Evolutionary conservation across 2,329 filamentous ascomycete genomes (phyloP).

Genomic region (Ophiostoma pallidulum): DNA sequence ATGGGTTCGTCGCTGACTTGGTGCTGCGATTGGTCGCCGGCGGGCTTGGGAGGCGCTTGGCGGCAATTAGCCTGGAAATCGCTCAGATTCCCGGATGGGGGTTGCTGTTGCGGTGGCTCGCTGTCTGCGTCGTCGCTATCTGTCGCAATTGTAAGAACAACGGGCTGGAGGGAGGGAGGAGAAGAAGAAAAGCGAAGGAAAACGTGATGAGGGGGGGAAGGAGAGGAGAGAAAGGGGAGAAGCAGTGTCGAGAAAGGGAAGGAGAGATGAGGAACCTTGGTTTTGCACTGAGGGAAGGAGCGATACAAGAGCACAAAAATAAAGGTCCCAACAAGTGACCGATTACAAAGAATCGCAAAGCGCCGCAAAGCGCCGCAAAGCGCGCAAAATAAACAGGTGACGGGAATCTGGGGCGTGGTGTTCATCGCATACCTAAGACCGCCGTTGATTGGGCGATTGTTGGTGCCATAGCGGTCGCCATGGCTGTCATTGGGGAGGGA

Average conservation of each 20-base stretch:
- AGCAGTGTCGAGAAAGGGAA: neutral
- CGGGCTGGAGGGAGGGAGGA: too few relatives aligned
- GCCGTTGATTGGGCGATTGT: constrained; percentile 22
- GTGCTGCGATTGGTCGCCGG: constrained; percentile 7
- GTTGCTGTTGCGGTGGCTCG: constrained; percentile 12
- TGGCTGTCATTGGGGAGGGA: constrained; percentile 20
- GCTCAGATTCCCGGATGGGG: neutral
- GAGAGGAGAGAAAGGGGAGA: neutral
- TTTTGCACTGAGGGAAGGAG: neutral
- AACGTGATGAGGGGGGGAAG: neutral
- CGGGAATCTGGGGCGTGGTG: neutral
- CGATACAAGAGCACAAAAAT: neutral
- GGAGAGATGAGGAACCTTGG: neutral
- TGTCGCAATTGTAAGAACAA: constrained; percentile 2
- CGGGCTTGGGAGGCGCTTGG: neutral
- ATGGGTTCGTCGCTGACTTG: neutral
- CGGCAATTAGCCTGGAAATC: constrained; percentile 1
- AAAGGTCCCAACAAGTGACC: too few relatives aligned
- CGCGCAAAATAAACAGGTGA: constrained; percentile 6
- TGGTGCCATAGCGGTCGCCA: constrained; percentile 22
- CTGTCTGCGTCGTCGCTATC: constrained; percentile 15
- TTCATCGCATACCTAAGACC: constrained; percentile 23
- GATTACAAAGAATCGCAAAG: too few relatives aligned
- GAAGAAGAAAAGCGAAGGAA: neutral
- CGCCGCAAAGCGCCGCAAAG: constrained; percentile 3